Conservation (phyloP, 768 basidiomycete genomes). For the Agrocybe pediades region DNA sequence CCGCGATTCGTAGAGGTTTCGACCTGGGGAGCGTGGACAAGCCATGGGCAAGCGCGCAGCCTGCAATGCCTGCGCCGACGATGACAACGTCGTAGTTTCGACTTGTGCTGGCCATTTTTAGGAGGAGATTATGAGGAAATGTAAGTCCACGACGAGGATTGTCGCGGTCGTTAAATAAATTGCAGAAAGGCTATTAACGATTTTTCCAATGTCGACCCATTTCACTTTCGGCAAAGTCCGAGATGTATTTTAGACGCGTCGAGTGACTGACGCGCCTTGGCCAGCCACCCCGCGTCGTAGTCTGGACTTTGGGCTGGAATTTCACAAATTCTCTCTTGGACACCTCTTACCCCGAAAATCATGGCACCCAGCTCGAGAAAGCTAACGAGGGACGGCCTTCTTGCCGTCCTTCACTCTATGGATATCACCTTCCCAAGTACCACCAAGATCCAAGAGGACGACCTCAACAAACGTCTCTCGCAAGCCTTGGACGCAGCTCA, state of each 20-base stretch:
- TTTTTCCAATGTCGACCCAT: slow-evolving; percentile 16
- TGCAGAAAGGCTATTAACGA: neutral
- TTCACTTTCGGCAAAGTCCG: slow-evolving; percentile 13
- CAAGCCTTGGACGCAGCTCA: slow-evolving; percentile 29
- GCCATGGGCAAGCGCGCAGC: slow-evolving; percentile 83
- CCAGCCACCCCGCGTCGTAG: neutral
- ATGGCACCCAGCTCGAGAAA: neutral
- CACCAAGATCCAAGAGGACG: slow-evolving; percentile 27
- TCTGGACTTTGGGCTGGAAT: slow-evolving; percentile 5
- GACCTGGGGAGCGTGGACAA: slow-evolving; percentile 62
- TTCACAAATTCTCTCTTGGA: too few relatives aligned
- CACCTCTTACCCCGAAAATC: too few relatives aligned
- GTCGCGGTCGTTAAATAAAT: neutral
- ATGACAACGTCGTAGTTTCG: slow-evolving; percentile 76
- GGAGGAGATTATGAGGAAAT: neutral
- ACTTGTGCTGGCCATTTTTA: neutral
- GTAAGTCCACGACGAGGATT: neutral
- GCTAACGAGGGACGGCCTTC: slow-evolving; percentile 26
- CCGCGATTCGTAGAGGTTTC: slow-evolving; percentile 71
- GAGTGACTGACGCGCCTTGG: neutral
- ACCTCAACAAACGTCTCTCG: slow-evolving; percentile 22
- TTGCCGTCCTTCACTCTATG: slow-evolving; percentile 26
- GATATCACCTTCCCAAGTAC: slow-evolving; percentile 25
- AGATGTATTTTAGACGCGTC: slow-evolving; percentile 7
- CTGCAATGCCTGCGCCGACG: slow-evolving; percentile 92